Evolutionary conservation across 2,329 filamentous ascomycete genomes (phyloP), one percentile per base, ranked within the genome.

Genomic region (Neofusicoccum kwambonambiense): DNA sequence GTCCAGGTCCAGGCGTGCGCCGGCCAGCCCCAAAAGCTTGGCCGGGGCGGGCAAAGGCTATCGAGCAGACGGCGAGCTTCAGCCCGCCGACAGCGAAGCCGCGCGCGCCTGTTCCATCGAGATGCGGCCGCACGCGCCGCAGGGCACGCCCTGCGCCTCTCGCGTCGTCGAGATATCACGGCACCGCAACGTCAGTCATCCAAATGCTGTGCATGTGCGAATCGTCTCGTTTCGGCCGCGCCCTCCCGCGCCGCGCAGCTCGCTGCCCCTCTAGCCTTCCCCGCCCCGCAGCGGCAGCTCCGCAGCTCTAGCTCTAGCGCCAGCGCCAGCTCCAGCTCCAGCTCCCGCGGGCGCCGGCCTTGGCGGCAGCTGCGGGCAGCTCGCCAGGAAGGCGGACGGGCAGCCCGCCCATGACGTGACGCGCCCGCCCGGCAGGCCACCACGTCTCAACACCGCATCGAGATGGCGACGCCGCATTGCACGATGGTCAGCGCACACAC

Each of bases 361-460:
- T 22, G 19, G 19, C 19, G 19, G 19, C 19, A 57, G 44, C 54
- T 44, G 54, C 22, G 19, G 19, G 19, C 19, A 22, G 19, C 19
- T 22, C 19, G 19, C 19, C 19, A 22, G 19, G 19, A 2, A 22
- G 3, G 19, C 19, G 19, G 19, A 22, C 19, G 19, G 19, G 19
- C 19, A 22, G 19, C 19, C 19, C 19, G 19, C 42, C n/a, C 37
- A 27, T 60, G 56, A 60, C 56, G 56, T 60, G 56, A 60, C 56
- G 15, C 31, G 27, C 4, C 4, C 13, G 19, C 27, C 27, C 17
- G 7, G 15, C 39, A 37, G 27, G 27, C 27, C 54, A 47, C 56
- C 56, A 37, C 56, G 41, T 60, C 56, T 60, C 56, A 47, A 60
- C 56, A 60, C n/a, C 31, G 27, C 56, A 47, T 47, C 56, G 56